These are phyloP conservation scores for Pestalotiopsis sp. DNA, from an alignment of 2,329 filamentous ascomycete species.

Conservation along the genomic window DNA sequence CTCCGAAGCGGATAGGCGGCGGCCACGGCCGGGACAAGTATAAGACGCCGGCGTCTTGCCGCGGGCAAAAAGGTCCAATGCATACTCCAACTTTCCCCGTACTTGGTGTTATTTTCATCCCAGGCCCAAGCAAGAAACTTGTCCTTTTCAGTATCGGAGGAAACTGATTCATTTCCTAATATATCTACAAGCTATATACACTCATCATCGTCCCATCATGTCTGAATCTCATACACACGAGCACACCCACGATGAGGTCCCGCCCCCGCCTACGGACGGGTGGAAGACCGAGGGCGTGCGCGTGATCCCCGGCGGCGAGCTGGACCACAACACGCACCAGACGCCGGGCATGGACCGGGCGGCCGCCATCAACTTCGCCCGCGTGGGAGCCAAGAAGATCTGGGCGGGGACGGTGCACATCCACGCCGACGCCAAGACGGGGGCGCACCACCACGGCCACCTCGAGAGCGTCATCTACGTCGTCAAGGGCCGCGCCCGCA, in stretches of 20 bases:
- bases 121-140: neutral
- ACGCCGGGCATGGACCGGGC: constrained; percentile 46
- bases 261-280: constrained; percentile 18
- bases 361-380: constrained; percentile 45
- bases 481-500: constrained; percentile 43
- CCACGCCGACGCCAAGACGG: constrained; percentile 45
- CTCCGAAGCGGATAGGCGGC: constrained; percentile 4
- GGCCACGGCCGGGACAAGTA: neutral
- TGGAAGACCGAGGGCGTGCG: constrained; percentile 45
- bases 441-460: constrained; percentile 46
- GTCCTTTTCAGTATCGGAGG: neutral
- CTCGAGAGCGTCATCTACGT: constrained; percentile 48
- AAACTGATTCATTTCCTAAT: neutral
- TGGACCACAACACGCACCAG: constrained; percentile 43
- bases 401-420: constrained; percentile 49
- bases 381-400: constrained; percentile 44
- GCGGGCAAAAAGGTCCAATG: neutral
- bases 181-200: neutral
- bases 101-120: neutral
- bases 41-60: constrained; percentile 7
- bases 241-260: neutral
- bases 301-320: constrained; percentile 40
- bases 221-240: neutral
- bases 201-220: neutral
- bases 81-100: neutral